Evolutionary conservation across 805 yeast genomes (phyloP), one percentile per base, ranked within the genome.

Genomic region (Isabelozyma gotoi): DNA sequence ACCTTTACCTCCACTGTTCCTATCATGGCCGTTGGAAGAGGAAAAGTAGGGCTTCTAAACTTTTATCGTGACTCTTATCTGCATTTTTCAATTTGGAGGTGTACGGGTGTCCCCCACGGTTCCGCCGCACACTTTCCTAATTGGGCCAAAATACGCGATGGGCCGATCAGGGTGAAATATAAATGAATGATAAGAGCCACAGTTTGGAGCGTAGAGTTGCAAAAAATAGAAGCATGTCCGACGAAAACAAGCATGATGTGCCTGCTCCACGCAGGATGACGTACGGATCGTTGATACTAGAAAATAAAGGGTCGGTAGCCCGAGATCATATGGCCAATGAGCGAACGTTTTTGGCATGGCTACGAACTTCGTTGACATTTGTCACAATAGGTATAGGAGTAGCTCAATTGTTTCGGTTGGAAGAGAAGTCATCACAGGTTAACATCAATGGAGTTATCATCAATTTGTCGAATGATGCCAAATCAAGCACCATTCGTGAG

Each of bases 301-400:
- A 80, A 50, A 80, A 80, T 46, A 76, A 73, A 43, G 82, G 82
- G 0, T 63, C 83, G 0, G 84, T 80, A 7, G 84, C 84, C 0
- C 69, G 85, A 55, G 85, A 80, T 53, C 84, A 80, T 53, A 57
- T 82, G 67, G 86, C 87, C 8, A 80, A 80, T 38, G 86, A 82
- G 50, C 63, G 87, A 52, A 81, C 86, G 1, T 81, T 78, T 44
- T 59, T 82, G 10, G 84, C 86, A 0, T 82, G 86, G 86, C 58
- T 81, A 21, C 65, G 86, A 36, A 81, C 86, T 0, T 78, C 84
- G 2, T 59, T 82, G 33, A 76, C 80, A 14, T 68, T 81, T 38
- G 76, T 81, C 3, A 74, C 84, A 0, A 68, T 79, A 27, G 86
- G 86, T 0, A 76, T 81, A 12, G 85, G 80, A n/a, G 68, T 80